phyloP scores from a whole-genome alignment of 306 rosid genomes.

The Dicorynia guianensis region DNA sequence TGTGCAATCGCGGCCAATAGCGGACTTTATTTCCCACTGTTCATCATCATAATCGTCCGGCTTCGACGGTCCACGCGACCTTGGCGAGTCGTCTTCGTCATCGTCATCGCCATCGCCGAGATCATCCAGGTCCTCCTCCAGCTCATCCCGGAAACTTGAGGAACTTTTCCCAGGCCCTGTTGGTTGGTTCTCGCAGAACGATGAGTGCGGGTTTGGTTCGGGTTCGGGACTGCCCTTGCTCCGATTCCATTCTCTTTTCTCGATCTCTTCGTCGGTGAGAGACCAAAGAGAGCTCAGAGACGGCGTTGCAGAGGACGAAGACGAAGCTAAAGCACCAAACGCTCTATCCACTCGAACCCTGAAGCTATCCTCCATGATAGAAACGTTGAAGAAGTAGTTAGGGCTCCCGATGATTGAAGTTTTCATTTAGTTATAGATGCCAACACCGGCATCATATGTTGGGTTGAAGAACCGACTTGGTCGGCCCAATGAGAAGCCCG shows the following conservation, averaged over 20 bases:
- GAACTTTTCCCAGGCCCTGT: too few species aligned
- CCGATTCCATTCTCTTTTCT: constrained; percentile 49
- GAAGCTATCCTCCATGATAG: constrained; percentile 67
- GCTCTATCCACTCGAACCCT: constrained; percentile 61
- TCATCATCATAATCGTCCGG: constrained; percentile 30
- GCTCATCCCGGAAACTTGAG: too few species aligned
- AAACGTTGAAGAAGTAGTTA: neutral
- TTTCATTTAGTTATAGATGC: too few species aligned
- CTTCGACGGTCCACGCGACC: too few species aligned
- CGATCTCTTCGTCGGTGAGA: constrained; percentile 78
- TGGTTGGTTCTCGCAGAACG: too few species aligned
- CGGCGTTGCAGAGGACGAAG: neutral
- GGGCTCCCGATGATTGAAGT: neutral
- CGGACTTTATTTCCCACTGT: constrained; percentile 78
- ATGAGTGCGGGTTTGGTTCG: constrained; percentile 20
- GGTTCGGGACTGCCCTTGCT: constrained; percentile 43
- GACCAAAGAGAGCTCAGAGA: constrained; percentile 72
- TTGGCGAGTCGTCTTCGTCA: too few species aligned
- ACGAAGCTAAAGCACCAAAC: constrained; percentile 52
- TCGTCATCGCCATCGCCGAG: too few species aligned
- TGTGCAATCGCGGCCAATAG: constrained; percentile 84
- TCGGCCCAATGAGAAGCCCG: too few species aligned
- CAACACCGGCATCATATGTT: too few species aligned
- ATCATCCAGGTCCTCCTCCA: too few species aligned
- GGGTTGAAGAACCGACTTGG: too few species aligned